phyloP scores from a whole-genome alignment of 2,329 filamentous ascomycete species.

The Trichoderma cornu-damae region DNA sequence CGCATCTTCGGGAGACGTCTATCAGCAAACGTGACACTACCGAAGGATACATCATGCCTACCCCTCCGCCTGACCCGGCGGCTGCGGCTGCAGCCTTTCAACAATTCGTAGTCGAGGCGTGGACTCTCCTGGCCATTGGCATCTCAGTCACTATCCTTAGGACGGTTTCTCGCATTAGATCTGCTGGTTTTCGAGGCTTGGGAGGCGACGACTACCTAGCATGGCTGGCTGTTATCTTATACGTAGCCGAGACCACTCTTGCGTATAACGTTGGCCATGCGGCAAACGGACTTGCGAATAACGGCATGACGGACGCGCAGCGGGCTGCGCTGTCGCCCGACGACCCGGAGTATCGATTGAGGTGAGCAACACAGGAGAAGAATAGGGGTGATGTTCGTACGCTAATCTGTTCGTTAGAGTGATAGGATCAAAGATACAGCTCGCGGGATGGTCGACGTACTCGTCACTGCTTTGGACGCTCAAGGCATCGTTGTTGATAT shows the following conservation, averaged over 20 bases:
- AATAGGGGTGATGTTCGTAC: background rate
- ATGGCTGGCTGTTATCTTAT: constrained; percentile 49
- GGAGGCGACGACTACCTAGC: constrained; percentile 57
- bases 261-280: constrained; percentile 47
- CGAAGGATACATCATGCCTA: constrained; percentile 2
- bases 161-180: constrained; percentile 43
- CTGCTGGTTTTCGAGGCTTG: constrained; percentile 46
- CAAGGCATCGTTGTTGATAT: constrained; percentile 52
- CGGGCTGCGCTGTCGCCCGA: constrained; percentile 40
- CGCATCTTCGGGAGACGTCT: background rate
- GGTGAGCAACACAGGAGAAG: constrained; percentile 25
- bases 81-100: constrained; percentile 25
- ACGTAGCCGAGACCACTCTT: constrained; percentile 45
- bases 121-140: constrained; percentile 46
- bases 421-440: constrained; percentile 51
- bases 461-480: constrained; percentile 49
- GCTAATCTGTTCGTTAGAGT: constrained; percentile 34
- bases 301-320: constrained; percentile 49
- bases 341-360: constrained; percentile 41
- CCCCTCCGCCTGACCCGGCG: constrained; percentile 19
- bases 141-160: constrained; percentile 47
- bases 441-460: constrained; percentile 53
- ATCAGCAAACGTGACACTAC: background rate
- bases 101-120: constrained; percentile 31
- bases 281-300: constrained; percentile 51